Percentiles rank a stretch among this genome's conserved stretches.
Evolutionary conservation across 2,329 filamentous ascomycete species (phyloP).

Genomic region (Neopestalotiopsis clavispora): DNA sequence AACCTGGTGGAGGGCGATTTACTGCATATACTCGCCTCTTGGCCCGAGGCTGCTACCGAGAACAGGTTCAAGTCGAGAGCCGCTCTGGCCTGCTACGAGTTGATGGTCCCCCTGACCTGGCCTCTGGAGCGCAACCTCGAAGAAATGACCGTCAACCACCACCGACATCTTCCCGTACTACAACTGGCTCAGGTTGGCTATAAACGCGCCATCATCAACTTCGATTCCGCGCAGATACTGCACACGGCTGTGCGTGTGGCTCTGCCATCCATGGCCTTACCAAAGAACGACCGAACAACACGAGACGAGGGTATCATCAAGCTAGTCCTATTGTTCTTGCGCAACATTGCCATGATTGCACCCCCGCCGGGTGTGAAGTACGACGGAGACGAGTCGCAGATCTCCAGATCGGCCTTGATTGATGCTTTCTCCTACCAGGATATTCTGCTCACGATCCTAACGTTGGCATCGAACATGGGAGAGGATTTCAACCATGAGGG

Average conservation of each 20-base stretch:
- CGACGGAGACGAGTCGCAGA: slow-evolving; percentile 87
- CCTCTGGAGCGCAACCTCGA: slow-evolving; percentile 80
- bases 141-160: slow-evolving; percentile 89
- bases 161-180: slow-evolving; percentile 87
- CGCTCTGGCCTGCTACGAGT: slow-evolving; percentile 84
- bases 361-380: slow-evolving; percentile 74
- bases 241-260: slow-evolving; percentile 81
- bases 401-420: slow-evolving; percentile 86
- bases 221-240: slow-evolving; percentile 76
- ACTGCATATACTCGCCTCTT: slow-evolving; percentile 83
- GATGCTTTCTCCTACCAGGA: slow-evolving; percentile 91
- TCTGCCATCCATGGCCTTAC: slow-evolving; percentile 82
- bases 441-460: slow-evolving; percentile 83
- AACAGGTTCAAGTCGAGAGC: slow-evolving; percentile 79
- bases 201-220: slow-evolving; percentile 87
- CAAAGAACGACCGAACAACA: slow-evolving; percentile 74
- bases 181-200: slow-evolving; percentile 88
- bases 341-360: slow-evolving; percentile 86
- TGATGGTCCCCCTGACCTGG: slow-evolving; percentile 94
- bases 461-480: slow-evolving; percentile 88
- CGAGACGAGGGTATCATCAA: slow-evolving; percentile 93
- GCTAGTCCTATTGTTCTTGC: slow-evolving; percentile 84
- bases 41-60: slow-evolving; percentile 74
- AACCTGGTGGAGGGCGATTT: slow-evolving; percentile 92
- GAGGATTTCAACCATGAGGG: slow-evolving; percentile 93